phyloP scores from a whole-genome alignment of 2,329 filamentous ascomycete genomes.

The Scytalidium lignicola region DNA sequence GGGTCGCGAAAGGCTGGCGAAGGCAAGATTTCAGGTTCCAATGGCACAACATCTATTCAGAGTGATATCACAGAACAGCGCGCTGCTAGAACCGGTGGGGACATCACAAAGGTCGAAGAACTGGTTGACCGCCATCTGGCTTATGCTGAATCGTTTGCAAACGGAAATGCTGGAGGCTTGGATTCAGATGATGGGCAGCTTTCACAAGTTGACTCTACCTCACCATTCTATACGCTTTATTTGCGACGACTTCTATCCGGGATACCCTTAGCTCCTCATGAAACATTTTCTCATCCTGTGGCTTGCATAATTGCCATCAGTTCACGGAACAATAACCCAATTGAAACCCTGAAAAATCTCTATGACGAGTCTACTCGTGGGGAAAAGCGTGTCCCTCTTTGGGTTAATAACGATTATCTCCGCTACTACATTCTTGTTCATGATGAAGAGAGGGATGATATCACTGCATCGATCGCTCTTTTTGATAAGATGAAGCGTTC shows the following conservation, averaged over 20 bases:
- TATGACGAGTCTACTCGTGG: constrained; percentile 83
- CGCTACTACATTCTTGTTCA: constrained; percentile 96
- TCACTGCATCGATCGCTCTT: constrained; percentile 78
- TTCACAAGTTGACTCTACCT: constrained; percentile 40
- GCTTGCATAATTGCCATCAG: constrained; percentile 94
- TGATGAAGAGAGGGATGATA: constrained; percentile 93
- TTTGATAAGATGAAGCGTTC: constrained; percentile 99
- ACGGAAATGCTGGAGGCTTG: constrained; percentile 20
- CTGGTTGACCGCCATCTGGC: constrained; percentile 75
- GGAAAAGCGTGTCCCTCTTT: constrained; percentile 67
- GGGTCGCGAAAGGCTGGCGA: constrained; percentile 29
- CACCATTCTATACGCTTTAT: constrained; percentile 81
- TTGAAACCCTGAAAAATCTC: constrained; percentile 78
- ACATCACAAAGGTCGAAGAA: constrained; percentile 68
- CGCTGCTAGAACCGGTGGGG: constrained; percentile 33
- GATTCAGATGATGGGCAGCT: constrained; percentile 31
- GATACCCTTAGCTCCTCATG: constrained; percentile 72
- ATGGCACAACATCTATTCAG: constrained; percentile 14
- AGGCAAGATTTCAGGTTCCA: constrained; percentile 13
- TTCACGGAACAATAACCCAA: constrained; percentile 75
- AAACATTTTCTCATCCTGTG: constrained; percentile 92
- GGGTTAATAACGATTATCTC: constrained; percentile 88
- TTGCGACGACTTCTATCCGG: constrained; percentile 78
- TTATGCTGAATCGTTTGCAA: constrained; percentile 56
- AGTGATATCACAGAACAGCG: constrained; percentile 14